Base-by-base conservation (phyloP, 1,284 basidiomycete genomes). In the Sanghuangporus sanghuang region DNA sequence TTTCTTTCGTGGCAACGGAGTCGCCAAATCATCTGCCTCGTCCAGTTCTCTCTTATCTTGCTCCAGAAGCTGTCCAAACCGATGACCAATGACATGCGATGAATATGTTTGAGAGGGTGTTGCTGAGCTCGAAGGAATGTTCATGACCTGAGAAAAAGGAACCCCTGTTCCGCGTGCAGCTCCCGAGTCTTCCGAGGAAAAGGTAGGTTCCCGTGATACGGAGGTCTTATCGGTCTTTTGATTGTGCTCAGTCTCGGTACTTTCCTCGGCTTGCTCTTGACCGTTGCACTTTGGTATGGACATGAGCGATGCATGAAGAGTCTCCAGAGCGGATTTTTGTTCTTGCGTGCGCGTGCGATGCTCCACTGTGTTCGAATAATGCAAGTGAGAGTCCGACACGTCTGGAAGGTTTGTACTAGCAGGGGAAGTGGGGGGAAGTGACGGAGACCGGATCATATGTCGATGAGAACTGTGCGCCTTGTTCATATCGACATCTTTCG, bases 41-140 rank as follows among this genome's bases (percentile, higher is more conserved):
- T 73, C 69, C 38, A 69, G 64, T n/a, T 67, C 67, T 35, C 49
- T 64, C 46, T 70, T 72, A 8, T 66, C 56, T 6, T 68, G 69
- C 23, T 71, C 71, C 40, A 67, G 66, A 23, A 39, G 38, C 11
- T n/a, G 9, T 14, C 16, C 27, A 35, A 49, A 38, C 40, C 35
- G 55, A 73, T 73, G 1, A 74, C 69, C 79, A 21, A 85, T 78
- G 38, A 83, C 81, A 38, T 85, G 83, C 48, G 84, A 75, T 40
- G 74, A 81, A 66, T 84, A 82, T 2, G 82, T 81, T 27, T 86
- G 86, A 0, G 85, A 87, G 3, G 86, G 87, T 0, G 87, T 90
- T 64, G 85, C 72, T 59, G 73, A 66, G 6, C 68, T 68, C 6
- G 76, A 73, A 35, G 69, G 70, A 6, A 65, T 70, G 1, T 76